Percentiles rank a stretch among this genome's conserved stretches.
Conservation (phyloP, 2,329 filamentous ascomycete genomes). For the Podosphaera fusca region DNA sequence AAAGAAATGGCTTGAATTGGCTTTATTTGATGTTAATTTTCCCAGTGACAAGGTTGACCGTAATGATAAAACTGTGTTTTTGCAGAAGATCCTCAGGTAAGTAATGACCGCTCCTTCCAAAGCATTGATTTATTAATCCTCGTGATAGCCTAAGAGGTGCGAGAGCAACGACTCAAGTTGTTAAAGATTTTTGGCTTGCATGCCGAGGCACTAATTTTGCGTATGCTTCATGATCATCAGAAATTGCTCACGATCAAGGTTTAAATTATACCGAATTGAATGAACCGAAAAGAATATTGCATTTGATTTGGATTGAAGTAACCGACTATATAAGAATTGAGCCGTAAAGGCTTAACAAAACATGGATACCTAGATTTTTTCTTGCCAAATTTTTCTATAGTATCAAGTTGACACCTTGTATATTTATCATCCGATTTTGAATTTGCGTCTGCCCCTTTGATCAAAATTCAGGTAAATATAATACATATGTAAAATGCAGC, state of each 20-base stretch:
- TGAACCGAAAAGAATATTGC: too few species aligned
- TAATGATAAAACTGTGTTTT: constrained; percentile 37
- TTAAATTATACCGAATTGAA: constrained; percentile 13
- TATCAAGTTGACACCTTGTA: too few species aligned
- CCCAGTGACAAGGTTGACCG: constrained; percentile 33
- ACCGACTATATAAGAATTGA: too few species aligned
- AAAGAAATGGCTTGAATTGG: constrained; percentile 38
- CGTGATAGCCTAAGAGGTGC: constrained; percentile 34
- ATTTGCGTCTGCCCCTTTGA: too few species aligned
- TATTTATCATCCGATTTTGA: too few species aligned
- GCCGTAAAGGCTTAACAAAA: too few species aligned
- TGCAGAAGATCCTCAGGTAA: constrained; percentile 42
- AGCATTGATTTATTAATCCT: neutral
- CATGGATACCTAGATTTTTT: too few species aligned
- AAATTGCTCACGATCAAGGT: neutral
- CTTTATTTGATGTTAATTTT: constrained; percentile 25
- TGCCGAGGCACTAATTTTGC: constrained; percentile 37
- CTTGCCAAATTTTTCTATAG: too few species aligned
- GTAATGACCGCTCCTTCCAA: constrained; percentile 15
- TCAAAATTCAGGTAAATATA: too few species aligned
- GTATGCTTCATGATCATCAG: constrained; percentile 27
- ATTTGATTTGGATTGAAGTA: too few species aligned
- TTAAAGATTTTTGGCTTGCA: constrained; percentile 51
- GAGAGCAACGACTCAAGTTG: constrained; percentile 38
- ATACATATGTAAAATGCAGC: too few species aligned